Percentiles rank a stretch among this genome's conserved stretches.
Conservation (phyloP, 441 rosid genomes). For the Pelargonium myrrhifolium region DNA sequence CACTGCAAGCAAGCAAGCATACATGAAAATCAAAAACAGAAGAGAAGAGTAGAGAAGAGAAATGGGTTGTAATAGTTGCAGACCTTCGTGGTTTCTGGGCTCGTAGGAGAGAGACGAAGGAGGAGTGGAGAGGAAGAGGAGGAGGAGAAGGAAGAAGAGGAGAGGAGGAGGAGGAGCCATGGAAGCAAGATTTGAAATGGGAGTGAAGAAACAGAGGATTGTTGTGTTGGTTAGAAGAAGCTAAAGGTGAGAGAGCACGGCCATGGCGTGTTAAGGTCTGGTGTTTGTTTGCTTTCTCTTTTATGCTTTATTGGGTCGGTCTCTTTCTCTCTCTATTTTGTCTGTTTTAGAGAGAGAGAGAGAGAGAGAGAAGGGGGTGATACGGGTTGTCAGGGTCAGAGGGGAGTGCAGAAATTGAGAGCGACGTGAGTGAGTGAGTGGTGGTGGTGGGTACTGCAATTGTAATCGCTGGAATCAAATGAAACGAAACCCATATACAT, state of each 20-base stretch:
- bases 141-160: not conserved
- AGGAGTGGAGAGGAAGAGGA: not conserved
- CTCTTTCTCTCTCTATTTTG: not conserved
- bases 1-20: slow-evolving; percentile 36
- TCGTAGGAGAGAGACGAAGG: not conserved
- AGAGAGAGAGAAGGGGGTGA: not conserved
- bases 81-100: not conserved
- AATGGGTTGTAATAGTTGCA: not conserved
- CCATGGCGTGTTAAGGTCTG: not conserved
- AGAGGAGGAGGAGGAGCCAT: not conserved
- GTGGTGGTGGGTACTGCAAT: too few relatives aligned
- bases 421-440: too few relatives aligned
- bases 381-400: not conserved
- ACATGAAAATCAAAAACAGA: not conserved
- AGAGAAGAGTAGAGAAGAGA: not conserved
- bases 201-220: not conserved
- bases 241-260: not conserved
- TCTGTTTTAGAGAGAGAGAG: slow-evolving; percentile 1
- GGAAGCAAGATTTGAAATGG: not conserved
- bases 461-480: too few relatives aligned
- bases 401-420: not conserved
- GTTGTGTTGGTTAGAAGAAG: too few relatives aligned
- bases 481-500: too few relatives aligned
- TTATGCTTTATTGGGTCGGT: slow-evolving; percentile 3
- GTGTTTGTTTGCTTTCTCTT: slow-evolving; percentile 2